Evolutionary conservation across 345 rosid genomes (phyloP).

Genomic region (Syzygium oleosum): DNA sequence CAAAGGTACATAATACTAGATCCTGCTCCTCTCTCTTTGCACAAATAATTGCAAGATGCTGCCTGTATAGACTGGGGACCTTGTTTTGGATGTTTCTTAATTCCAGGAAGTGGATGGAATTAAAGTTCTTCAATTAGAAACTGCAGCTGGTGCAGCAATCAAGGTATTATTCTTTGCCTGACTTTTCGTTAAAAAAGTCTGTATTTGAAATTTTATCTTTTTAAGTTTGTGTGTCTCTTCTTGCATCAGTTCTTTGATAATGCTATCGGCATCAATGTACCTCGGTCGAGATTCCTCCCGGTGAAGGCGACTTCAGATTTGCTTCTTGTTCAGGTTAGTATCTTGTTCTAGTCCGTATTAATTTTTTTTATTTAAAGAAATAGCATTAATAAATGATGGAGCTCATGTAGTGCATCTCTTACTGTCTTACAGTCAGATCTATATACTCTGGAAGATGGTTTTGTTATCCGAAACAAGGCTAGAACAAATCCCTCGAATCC

Average conservation of each 20-base stretch:
- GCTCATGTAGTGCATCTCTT: neutral
- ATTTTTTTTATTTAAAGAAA: neutral
- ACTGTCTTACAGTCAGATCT: constrained; percentile 65
- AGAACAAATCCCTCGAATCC: constrained; percentile 79
- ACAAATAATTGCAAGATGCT: neutral
- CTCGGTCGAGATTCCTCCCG: constrained; percentile 85
- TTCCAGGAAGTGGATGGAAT: constrained; percentile 90
- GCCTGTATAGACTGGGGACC: neutral
- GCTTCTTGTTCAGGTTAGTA: constrained; percentile 82
- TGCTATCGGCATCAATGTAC: constrained; percentile 84
- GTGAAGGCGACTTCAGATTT: constrained; percentile 94
- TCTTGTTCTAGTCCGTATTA: neutral
- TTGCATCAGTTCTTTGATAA: constrained; percentile 70
- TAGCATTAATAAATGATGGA: neutral
- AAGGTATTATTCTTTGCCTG: constrained; percentile 33
- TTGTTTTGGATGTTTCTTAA: neutral
- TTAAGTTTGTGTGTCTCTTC: neutral
- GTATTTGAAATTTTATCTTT: neutral
- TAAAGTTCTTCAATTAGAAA: constrained; percentile 96
- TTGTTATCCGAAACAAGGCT: constrained; percentile 55
- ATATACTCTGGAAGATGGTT: constrained; percentile 74
- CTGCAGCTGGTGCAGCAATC: constrained; percentile 96
- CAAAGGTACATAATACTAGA: constrained; percentile 41
- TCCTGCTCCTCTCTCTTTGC: neutral
- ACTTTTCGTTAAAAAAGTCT: neutral